Base-by-base conservation (phyloP, 176 grass and related monocot genomes). In the Saccharum officinarum region DNA sequence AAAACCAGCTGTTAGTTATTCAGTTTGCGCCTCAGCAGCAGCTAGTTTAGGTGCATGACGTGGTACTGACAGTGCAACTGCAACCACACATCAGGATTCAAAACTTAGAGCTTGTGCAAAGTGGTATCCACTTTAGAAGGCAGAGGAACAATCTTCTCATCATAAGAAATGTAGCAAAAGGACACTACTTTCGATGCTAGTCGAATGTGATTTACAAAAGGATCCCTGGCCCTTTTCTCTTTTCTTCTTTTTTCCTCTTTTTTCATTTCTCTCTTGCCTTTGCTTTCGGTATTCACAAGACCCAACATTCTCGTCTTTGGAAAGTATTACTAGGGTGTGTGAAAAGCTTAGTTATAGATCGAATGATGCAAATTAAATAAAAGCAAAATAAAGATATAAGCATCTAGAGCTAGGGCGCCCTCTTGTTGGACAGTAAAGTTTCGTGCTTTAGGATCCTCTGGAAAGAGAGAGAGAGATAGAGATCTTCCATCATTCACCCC, bases 31-130 rank as follows among this genome's bases (percentile, higher is more conserved):
- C 65, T 11, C 63, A 77, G 38, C 26, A 25, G 37, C 44, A 80
- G 67, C 54, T 60, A 81, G 49, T 2, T 26, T 26, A 13, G 9
- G n/a, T 18, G 70, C 70, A 83, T 88, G 65, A 64, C 22, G 22
- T 63, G 71, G 64, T 8, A 77, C 64, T 63, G 65, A 40, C n/a
- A 67, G 28, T 55, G 54, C 49, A 71, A 71, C 39, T 82, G 39
- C 72, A 83, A 63, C 42, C 31, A 46, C 63, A 71, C 47, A 78
- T 9, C 69, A 79, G 79, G 88, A 83, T 90, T 90, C 84, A 90
- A 78, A 90, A 90, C 84, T 86, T 90, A n/a, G 79, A 81, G 66
- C 64, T 90, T 83, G 84, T 90, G 84, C 84, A 90, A 83, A 90
- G 84, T 39, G 81, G 78, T 38, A 17, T 55, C 22, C 84, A 60